phyloP scores from a whole-genome alignment of 805 yeast species.

The Phaffomyces opuntiae region DNA sequence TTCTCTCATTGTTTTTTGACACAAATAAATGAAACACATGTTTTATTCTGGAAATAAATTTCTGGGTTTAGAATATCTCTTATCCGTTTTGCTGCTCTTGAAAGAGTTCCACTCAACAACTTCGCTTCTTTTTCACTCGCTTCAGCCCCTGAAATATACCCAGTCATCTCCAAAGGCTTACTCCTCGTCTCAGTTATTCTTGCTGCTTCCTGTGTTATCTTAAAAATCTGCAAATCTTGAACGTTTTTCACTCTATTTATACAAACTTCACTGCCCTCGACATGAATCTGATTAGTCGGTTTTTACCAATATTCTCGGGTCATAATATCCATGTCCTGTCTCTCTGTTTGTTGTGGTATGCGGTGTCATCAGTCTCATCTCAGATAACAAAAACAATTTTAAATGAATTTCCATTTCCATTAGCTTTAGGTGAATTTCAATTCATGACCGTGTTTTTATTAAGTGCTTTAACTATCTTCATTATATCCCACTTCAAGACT shows the following conservation, averaged over 20 bases:
- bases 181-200: no score
- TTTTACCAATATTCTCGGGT: background rate
- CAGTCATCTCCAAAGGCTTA: no score
- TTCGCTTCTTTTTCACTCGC: no score
- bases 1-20: background rate
- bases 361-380: conserved; percentile 55
- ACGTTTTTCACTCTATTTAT: no score
- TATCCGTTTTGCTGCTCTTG: no score
- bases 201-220: no score
- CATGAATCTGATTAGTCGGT: background rate
- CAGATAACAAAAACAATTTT: conserved; percentile 55
- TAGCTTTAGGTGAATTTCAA: conserved; percentile 60
- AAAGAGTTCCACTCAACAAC: no score
- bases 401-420: conserved; percentile 49
- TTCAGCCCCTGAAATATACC: no score
- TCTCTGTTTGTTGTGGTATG: conserved; percentile 53
- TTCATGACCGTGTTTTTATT: conserved; percentile 44
- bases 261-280: no score
- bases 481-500: conserved; percentile 27
- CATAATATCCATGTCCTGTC: conserved; percentile 3
- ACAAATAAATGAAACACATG: background rate
- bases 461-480: conserved; percentile 31
- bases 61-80: no score
- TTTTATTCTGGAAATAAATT: no score
- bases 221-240: no score